Evolutionary conservation across 805 yeast genomes (phyloP).

Genomic region (Saccharomycopsis sp.): DNA sequence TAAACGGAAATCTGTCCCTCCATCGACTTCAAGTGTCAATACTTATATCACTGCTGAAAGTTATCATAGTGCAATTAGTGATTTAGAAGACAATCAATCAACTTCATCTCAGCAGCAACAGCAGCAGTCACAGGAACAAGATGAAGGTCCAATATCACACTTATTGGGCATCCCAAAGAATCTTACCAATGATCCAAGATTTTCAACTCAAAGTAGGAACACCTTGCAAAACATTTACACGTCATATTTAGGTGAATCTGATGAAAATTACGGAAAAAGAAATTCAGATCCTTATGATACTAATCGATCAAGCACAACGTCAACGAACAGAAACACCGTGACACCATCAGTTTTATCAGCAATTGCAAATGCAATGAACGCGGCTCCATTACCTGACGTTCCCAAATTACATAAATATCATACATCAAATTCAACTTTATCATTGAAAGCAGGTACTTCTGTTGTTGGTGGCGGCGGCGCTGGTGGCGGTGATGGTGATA

Average conservation of each 20-base stretch:
- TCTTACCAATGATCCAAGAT: conserved; percentile 2
- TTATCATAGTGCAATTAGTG: conserved; percentile 21
- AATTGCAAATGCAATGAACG: neutral
- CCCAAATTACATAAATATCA: conserved; percentile 6
- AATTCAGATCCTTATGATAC: conserved; percentile 3
- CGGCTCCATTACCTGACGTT: conserved; percentile 18
- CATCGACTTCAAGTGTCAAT: conserved; percentile 8
- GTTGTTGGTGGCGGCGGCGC: no score
- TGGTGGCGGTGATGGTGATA: no score
- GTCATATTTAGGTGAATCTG: conserved; percentile 12
- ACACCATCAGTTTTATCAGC: neutral
- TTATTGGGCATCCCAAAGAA: neutral
- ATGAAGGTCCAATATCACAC: neutral
- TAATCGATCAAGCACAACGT: conserved; percentile 12
- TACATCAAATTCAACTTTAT: conserved; percentile 3
- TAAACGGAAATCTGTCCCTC: conserved; percentile 6
- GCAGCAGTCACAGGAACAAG: neutral
- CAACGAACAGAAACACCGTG: conserved; percentile 15
- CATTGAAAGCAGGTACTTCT: neutral
- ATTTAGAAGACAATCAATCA: conserved; percentile 1
- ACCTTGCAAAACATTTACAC: conserved; percentile 15
- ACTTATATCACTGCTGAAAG: conserved; percentile 18
- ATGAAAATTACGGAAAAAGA: neutral
- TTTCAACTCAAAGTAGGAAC: conserved; percentile 7
- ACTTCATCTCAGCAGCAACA: neutral